Evolutionary conservation across 805 yeast genomes (phyloP), one percentile per base, ranked within the genome.

Genomic region (Jamesozyma rosinii): DNA sequence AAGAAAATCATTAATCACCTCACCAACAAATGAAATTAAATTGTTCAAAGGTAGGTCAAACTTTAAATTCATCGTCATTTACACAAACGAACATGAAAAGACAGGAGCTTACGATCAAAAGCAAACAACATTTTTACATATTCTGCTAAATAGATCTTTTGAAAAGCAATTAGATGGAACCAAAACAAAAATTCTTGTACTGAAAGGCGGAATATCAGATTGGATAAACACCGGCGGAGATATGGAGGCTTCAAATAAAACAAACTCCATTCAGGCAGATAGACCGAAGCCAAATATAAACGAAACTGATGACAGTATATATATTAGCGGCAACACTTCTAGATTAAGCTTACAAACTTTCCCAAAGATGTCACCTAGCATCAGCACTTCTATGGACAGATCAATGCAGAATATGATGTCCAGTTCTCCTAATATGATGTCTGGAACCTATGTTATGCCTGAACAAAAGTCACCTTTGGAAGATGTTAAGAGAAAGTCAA

Each of bases 61-160:
- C 11, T 87, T 73, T 56, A 85, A 81, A 39, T 63, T 78, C 36
- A 68, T 90, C 1, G 79, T 89, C 2, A 51, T 84, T 1, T 79
- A 86, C 45, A 55, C 64, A 1, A 43, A 46, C 22, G 47, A 49
- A 26, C 39, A 46, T 38, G 55, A 49, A 10, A 44, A 39, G 13
- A 49, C 44, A 18, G 39, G 49, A n/a, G 48, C 52, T 32, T 49
- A 50, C 38, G 39, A 44, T 8, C 53, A 53, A 37, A 57, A 55
- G 42, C 56, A 54, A 40, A 43, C 45, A 11, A 45, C 44, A 6
- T 41, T 61, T 4, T 41, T 55, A 26, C 54, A 57, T 18, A 44
- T 60, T 15, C 42, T 61, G 17, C 19, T 54, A 34, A 55, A 48
- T 29, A 49, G 50, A 42, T 58, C 66, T 1, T 55, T 59, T 42